A percentile compares a stretch with the other conserved stretches of the same genome.
Evolutionary conservation across 2,329 filamentous ascomycete genomes (phyloP).

Genomic region (Xylaria sp.): DNA sequence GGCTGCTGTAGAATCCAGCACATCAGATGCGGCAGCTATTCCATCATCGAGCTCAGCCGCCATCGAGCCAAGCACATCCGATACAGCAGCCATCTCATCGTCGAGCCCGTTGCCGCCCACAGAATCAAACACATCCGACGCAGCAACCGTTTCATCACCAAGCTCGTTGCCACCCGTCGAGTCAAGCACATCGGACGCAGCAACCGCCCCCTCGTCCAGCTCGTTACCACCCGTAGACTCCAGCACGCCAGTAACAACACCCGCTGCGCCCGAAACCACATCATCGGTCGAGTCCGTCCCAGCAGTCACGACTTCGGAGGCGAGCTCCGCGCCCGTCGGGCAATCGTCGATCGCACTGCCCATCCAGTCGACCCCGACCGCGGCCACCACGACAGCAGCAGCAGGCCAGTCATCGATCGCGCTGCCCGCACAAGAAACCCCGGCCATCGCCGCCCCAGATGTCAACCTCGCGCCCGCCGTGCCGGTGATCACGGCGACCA

Average conservation of each 20-base stretch:
- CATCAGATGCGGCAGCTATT: neutral
- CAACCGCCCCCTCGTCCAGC: neutral
- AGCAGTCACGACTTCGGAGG: neutral
- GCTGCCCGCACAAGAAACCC: slow-evolving; percentile 27
- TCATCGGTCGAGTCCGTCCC: neutral
- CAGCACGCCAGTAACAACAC: neutral
- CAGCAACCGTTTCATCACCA: too few relatives aligned
- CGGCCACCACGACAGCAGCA: slow-evolving; percentile 13
- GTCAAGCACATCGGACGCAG: too few relatives aligned
- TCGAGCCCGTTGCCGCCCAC: too few relatives aligned
- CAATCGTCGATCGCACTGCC: slow-evolving; percentile 31
- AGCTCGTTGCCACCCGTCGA: too few relatives aligned
- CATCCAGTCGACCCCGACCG: slow-evolving; percentile 11
- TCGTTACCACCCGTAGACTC: neutral
- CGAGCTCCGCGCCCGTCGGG: neutral
- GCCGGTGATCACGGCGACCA: slow-evolving; percentile 30
- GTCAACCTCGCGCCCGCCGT: slow-evolving; percentile 22
- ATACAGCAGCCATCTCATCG: too few relatives aligned
- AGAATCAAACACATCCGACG: too few relatives aligned
- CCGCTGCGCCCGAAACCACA: neutral
- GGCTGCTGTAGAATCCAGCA: neutral
- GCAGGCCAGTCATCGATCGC: slow-evolving; percentile 26
- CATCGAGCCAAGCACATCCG: too few relatives aligned
- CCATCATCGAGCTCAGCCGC: neutral
- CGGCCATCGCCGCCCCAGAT: slow-evolving; percentile 16